Base-by-base conservation (phyloP, 192 early-diverging fungal genomes). In the Backusella tuberculispora region DNA sequence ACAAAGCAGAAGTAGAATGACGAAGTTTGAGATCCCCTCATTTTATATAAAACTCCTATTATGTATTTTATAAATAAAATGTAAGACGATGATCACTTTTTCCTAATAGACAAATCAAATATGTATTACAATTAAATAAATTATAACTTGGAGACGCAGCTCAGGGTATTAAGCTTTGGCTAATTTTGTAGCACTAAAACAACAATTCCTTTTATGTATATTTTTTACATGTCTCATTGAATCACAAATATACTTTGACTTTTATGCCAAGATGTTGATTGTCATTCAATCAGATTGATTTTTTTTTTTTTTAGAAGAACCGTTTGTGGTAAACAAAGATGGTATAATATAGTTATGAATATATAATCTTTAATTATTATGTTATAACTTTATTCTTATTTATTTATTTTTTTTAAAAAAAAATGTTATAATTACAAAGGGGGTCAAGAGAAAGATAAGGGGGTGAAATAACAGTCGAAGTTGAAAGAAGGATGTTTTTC, bases 301-400 rank as follows among this genome's bases (percentile, higher is more conserved):
- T 53, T 53, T 53, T 2, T 53, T 53, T 53, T 53, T 19, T 19
- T 19, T 48, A 53, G 19, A 53, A 5, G 19, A 21, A 6, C 29
- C 2, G 29, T 19, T 21, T 19, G 3, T 19, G 21, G n/a, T 24
- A 17, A 53, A 53, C 9, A 7, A 17, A 21, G n/a, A 19, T 19
- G 1, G 7, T 48, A 53, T 24, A 2, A 53, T 53, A 53, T 50
- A 50, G 6, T 50, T 17, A 15, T 19, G 15, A 50, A 50, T 21
- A 8, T 50, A 9, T 19, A n/a, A 17, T 21, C n/a, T 34, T 60
- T 26, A 60, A 60, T 60, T 26, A 19, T 60, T 12, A 26, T 24
- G 53, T 60, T 60, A 60, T 60, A 12, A 10, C 10, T 60, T 56
- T 60, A 60, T 60, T 60, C 53, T 60, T 60, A 60, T 26, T 60